phyloP scores from a whole-genome alignment of 257 asterid genomes.

The Solanum corneliomulleri region DNA sequence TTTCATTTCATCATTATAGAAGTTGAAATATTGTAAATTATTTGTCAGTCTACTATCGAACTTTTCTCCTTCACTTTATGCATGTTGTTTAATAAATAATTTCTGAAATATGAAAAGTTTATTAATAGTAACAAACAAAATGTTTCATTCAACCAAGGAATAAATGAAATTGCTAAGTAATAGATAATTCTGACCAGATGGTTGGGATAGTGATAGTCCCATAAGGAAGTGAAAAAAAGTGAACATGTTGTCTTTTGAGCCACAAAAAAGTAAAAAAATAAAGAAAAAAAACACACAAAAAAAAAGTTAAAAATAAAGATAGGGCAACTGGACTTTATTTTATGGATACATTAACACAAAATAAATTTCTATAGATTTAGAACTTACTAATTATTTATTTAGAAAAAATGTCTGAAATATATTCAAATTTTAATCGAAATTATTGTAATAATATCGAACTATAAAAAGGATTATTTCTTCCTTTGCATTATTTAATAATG shows the following conservation, averaged over 20 bases:
- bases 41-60: not conserved
- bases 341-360: not conserved
- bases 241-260: not conserved
- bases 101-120: not conserved
- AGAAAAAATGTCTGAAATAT: not conserved
- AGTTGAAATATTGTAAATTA: not conserved
- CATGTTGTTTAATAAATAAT: not conserved
- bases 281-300: no score
- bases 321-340: not conserved
- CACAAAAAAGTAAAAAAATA: not conserved
- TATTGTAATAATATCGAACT: no score
- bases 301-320: not conserved
- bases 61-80: not conserved
- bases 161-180: not conserved
- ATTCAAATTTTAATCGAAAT: no score
- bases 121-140: not conserved
- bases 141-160: not conserved
- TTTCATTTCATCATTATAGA: not conserved
- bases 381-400: not conserved
- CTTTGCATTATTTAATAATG: no score
- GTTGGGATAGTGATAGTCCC: not conserved
- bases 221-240: not conserved
- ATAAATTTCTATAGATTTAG: not conserved
- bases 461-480: fast-evolving
- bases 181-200: not conserved